Evolutionary conservation across 1,284 basidiomycete genomes (phyloP).

Genomic region (Meripilus lineatus): DNA sequence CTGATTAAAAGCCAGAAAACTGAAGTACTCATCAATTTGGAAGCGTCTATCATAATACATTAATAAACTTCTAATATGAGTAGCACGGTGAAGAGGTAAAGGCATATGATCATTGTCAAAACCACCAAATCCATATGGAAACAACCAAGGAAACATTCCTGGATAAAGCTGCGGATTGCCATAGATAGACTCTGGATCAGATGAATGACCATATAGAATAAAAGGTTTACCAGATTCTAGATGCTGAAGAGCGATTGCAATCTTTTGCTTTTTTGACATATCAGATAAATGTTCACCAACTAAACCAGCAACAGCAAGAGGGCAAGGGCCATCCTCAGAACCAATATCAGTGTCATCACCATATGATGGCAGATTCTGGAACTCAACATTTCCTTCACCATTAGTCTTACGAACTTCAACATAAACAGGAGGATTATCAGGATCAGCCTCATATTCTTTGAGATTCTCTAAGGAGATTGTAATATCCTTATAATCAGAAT

Average conservation of each 20-base stretch:
- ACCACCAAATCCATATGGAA: slow-evolving; percentile 15
- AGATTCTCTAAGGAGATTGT: background rate
- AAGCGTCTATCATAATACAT: slow-evolving; percentile 14
- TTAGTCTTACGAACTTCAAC: too few relatives aligned
- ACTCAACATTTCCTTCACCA: background rate
- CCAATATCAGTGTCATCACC: background rate
- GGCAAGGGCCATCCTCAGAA: background rate
- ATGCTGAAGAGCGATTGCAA: background rate
- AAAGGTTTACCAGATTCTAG: background rate
- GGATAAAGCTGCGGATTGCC: slow-evolving; percentile 14
- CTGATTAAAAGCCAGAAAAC: slow-evolving; percentile 11
- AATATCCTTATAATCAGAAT: background rate
- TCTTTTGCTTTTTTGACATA: background rate
- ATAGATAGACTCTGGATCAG: slow-evolving; percentile 4
- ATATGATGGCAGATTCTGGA: background rate
- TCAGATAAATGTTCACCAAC: background rate
- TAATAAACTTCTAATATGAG: slow-evolving; percentile 8
- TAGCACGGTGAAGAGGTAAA: background rate
- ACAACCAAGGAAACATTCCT: slow-evolving; percentile 17
- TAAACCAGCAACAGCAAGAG: background rate
- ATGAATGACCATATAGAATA: background rate
- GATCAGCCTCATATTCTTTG: background rate
- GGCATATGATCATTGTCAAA: slow-evolving; percentile 7
- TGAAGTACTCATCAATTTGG: slow-evolving; percentile 9
- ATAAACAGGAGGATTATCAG: background rate